Percentiles rank a stretch among this genome's conserved stretches.
Evolutionary conservation across 345 rosid species (phyloP).

Genomic region (Angophora floribunda): DNA sequence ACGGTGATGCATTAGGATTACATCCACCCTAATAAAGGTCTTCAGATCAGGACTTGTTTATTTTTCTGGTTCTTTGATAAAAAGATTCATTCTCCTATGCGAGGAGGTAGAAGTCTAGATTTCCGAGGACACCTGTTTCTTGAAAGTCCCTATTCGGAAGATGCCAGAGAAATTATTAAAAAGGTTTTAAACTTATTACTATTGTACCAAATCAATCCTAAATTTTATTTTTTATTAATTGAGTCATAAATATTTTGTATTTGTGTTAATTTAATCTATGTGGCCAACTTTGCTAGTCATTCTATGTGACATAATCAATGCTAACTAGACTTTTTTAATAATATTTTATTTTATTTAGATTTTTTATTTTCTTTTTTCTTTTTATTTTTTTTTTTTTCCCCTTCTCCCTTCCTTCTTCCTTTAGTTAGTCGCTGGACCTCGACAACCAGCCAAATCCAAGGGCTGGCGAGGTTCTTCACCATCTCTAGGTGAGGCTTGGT

Average conservation of each 20-base stretch:
- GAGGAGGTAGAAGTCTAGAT: not conserved
- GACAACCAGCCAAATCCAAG: fast-evolving
- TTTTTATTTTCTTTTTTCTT: too few species aligned
- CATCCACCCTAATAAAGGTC: not conserved
- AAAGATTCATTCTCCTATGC: not conserved
- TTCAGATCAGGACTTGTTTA: not conserved
- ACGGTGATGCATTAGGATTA: not conserved
- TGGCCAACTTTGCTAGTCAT: fast-evolving
- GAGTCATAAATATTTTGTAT: fast-evolving
- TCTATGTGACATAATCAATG: fast-evolving
- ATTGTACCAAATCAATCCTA: too few species aligned
- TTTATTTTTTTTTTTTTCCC: not conserved
- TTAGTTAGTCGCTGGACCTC: fast-evolving
- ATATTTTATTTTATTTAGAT: too few species aligned
- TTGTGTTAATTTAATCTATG: fast-evolving
- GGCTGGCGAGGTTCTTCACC: fast-evolving
- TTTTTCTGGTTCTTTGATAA: not conserved
- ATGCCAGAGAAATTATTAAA: not conserved
- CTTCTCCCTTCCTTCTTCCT: fast-evolving
- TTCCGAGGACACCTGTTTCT: not conserved
- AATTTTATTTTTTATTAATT: too few species aligned
- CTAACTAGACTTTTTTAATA: fast-evolving
- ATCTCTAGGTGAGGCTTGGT: fast-evolving
- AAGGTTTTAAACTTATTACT: fast-evolving
- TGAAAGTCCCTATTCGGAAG: not conserved